Base-by-base conservation (phyloP, 768 basidiomycete genomes). In the Exidia glandulosa region DNA sequence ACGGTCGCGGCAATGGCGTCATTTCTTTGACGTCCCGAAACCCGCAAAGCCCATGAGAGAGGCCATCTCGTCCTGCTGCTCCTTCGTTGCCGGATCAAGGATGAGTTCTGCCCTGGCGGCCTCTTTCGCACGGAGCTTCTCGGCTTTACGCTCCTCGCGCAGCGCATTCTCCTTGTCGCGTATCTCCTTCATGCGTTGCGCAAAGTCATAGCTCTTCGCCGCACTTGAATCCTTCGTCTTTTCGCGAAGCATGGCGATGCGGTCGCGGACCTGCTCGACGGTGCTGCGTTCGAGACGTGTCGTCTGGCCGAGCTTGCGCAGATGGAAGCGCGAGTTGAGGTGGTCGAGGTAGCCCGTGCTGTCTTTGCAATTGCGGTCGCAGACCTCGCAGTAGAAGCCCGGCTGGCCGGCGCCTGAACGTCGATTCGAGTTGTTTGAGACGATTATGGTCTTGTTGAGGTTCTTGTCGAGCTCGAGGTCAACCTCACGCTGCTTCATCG, bases 131-230 rank as follows among this genome's bases (percentile, higher is more conserved):
- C 84, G 88, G 68, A 88, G 88, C 71, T 87, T 89, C 63, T 85
- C 81, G 9, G 85, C 81, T 66, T 90, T 94, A 73, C 86, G 87
- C 71, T 86, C 80, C 32, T 83, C 82, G 13, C 89, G 82, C 29
- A 81, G 72, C 0, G 81, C 76, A 9, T 77, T 74, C 70, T 94
- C 91, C 64, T 82, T 85, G 31, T 80, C 83, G 64, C 83, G 84
- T 57, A 97, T 83, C 65, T 93, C 89, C 32, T 84, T 83, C 13
- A 98, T 73, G 30, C 96, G 88, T 67, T 88, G 76, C 67, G 94
- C 87, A 74, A 99, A 99, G 74, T 99, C 95, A 67, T 83, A 99
- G n/a, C 86, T 82, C 69, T 96, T 96, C 0, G 90, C 87, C 30
- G 81, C 77, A 0, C 92, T 84, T 6, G 86, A 85, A 41, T 88